Evolutionary conservation across 176 grass and related monocot species (phyloP), one percentile per base, ranked within the genome.

Genomic region (Carex parvula): DNA sequence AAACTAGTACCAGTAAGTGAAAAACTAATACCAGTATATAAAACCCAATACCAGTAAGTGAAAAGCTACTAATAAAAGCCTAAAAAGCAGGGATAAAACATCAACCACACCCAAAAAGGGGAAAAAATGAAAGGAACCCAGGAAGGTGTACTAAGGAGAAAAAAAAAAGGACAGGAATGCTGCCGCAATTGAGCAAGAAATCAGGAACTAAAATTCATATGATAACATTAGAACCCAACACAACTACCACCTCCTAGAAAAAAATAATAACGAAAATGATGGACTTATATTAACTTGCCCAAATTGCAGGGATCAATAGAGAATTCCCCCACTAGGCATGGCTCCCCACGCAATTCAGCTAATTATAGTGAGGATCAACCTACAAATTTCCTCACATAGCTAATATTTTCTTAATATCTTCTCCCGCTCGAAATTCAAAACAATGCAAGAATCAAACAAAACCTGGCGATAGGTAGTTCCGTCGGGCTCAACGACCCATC

Each of bases 391-490:
- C 56, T 64, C 5, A 44, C 48, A 81, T 24, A 81, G 20, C 59
- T 29, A 80, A 33, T 12, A 22, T 63, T 0, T 32, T 65, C 5
- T 15, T 3, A 65, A 65, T 30, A 32, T n/a, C 52, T 62, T 44
- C 33, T 62, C 79, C 79, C 58, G 30, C 79, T 26, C 33, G 59
- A 81, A 70, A 81, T 81, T 50, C 16, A 81, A 59, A 11, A 64
- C 37, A 64, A 81, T 64, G 57, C 32, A 81, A 22, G 59, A 61
- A 58, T 53, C 32, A 42, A 52, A 74, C 60, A 84, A 37, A 54
- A 91, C 95, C 92, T 88, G 87, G 86, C 92, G 95, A 85, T 93
- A 94, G 79, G 95, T 98, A 79, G 89, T 93, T 65, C 95, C 95
- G 81, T 98, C 95, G 33, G 92, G 79, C 82, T 91, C 86, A 74